Evolutionary conservation across 2,329 filamentous ascomycete genomes (phyloP).

Genomic region (Aspergillus sp.): DNA sequence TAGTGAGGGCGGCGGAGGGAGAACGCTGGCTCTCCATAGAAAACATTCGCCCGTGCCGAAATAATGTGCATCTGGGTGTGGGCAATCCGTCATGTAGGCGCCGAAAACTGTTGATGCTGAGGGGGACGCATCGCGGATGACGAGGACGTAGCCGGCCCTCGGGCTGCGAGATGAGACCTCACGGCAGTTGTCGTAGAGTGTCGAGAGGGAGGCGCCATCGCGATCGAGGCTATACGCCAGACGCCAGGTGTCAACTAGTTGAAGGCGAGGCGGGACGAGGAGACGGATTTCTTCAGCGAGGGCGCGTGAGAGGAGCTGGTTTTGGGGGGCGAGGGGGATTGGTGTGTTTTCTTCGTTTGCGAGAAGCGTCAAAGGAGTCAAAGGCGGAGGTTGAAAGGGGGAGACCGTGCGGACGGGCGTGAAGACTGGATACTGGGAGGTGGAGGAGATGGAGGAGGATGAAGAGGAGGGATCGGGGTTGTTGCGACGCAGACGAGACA

Average conservation of each 20-base stretch:
- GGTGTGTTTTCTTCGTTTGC: conserved; percentile 57
- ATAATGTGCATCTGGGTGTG: conserved; percentile 78
- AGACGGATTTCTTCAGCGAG: conserved; percentile 92
- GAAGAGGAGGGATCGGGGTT: conserved; percentile 17
- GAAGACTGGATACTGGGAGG: conserved; percentile 36
- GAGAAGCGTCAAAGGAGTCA: conserved; percentile 73
- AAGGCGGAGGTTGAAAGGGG: conserved; percentile 82
- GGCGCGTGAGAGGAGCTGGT: conserved; percentile 63
- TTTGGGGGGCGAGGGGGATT: conserved; percentile 25
- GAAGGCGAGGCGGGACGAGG: conserved; percentile 80
- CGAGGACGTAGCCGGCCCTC: conserved; percentile 83
- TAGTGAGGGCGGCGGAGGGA: conserved; percentile 44
- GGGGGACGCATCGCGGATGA: conserved; percentile 68
- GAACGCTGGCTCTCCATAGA: conserved; percentile 73
- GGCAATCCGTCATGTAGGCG: conserved; percentile 87
- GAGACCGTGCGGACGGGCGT: conserved; percentile 62
- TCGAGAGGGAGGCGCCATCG: conserved; percentile 82
- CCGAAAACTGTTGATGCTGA: conserved; percentile 66
- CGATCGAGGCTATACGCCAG: conserved; percentile 88
- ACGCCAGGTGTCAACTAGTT: conserved; percentile 83
- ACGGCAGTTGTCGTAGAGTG: conserved; percentile 78
- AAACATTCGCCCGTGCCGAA: conserved; percentile 97
- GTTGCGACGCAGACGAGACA: conserved; percentile 10
- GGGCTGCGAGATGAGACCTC: conserved; percentile 62
- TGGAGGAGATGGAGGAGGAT: conserved; percentile 48